Evolutionary conservation across 2,329 filamentous ascomycete genomes (phyloP).

Genomic region (Lecanicillium sp.): DNA sequence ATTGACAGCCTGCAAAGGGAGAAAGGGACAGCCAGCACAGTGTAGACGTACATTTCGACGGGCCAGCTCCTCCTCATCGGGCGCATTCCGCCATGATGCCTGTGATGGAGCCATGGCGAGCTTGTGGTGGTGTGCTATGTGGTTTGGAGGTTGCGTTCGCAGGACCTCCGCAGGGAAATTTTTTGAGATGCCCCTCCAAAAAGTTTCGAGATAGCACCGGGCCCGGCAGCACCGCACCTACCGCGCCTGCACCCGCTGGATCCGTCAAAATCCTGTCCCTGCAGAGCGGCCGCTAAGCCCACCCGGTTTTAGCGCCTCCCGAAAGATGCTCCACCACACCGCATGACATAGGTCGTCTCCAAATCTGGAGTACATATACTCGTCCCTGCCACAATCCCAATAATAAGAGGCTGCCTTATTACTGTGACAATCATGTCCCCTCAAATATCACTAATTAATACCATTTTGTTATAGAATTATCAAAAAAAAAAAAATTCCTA

Average conservation of each 20-base stretch:
- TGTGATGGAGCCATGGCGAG: conserved; percentile 23
- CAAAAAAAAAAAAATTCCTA: too few species aligned
- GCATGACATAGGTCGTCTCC: too few species aligned
- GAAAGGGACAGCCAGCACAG: neutral
- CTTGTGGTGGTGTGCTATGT: conserved; percentile 1
- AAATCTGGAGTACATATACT: too few species aligned
- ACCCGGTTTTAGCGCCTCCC: neutral
- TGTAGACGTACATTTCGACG: conserved; percentile 47
- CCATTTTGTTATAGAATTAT: too few species aligned
- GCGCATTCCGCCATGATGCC: conserved; percentile 27
- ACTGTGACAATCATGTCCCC: too few species aligned
- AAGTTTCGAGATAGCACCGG: conserved; percentile 10
- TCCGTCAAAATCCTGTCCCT: conserved; percentile 1
- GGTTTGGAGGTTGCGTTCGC: conserved; percentile 3
- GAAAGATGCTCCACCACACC: too few species aligned
- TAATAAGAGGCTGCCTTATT: too few species aligned
- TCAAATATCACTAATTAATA: too few species aligned
- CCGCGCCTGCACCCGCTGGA: neutral
- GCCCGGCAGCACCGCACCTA: too few species aligned
- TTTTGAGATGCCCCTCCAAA: conserved; percentile 26
- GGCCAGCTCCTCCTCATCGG: conserved; percentile 49
- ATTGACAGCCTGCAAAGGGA: conserved; percentile 6
- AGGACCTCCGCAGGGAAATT: conserved; percentile 14
- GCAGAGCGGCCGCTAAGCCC: neutral
- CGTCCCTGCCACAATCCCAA: too few species aligned